A percentile compares a stretch with the other conserved stretches of the same genome.
Conservation (phyloP, 164 flowering plant genomes). For the Nelumbo lutea region DNA sequence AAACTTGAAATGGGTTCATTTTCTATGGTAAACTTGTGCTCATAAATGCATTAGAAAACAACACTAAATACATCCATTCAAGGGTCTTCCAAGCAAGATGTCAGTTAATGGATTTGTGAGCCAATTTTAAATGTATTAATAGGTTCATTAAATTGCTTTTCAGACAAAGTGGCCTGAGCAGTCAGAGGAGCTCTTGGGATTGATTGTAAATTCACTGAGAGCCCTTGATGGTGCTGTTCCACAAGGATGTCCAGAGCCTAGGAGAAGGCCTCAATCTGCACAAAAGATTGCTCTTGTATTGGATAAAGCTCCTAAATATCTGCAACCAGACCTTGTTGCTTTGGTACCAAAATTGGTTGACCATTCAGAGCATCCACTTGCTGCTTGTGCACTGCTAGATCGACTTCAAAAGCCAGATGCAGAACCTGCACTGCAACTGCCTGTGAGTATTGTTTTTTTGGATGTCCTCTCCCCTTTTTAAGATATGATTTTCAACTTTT, state of each 20-base stretch:
- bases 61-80: not conserved
- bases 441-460: slow-evolving; percentile 45
- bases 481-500: slow-evolving; percentile 24
- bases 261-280: slow-evolving; percentile 88
- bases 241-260: slow-evolving; percentile 92
- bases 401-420: slow-evolving; percentile 78
- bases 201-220: slow-evolving; percentile 91
- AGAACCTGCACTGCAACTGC: slow-evolving; percentile 65
- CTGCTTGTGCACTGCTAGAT: slow-evolving; percentile 87
- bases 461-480: slow-evolving; percentile 13
- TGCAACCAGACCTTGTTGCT: slow-evolving; percentile 84
- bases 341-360: slow-evolving; percentile 94
- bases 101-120: slow-evolving; percentile 41
- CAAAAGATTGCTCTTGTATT: slow-evolving; percentile 88
- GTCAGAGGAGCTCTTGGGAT: slow-evolving; percentile 95
- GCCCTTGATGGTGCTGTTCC: slow-evolving; percentile 93
- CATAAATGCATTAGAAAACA: no score
- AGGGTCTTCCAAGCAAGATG: slow-evolving; percentile 10
- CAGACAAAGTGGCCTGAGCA: slow-evolving; percentile 90
- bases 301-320: slow-evolving; percentile 97
- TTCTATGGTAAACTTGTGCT: no score
- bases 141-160: slow-evolving; percentile 3
- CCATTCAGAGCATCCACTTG: slow-evolving; percentile 89
- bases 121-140: slow-evolving; percentile 13
- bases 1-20: no score